Evolutionary conservation across 2,329 filamentous ascomycete genomes (phyloP).

Genomic region (Talaromyces albobiverticillius): DNA sequence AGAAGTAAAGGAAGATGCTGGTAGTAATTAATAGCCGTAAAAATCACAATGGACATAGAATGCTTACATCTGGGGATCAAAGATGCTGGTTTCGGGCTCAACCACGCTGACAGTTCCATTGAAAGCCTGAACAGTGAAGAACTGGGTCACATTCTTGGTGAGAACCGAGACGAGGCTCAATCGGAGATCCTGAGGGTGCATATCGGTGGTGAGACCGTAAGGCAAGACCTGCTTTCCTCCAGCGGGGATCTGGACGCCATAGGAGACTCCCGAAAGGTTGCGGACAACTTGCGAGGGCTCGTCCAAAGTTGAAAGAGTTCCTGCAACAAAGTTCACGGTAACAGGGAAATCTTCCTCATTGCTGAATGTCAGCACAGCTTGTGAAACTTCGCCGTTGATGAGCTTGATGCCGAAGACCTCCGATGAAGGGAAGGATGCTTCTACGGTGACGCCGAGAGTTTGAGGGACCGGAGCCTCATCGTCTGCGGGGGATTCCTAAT

Average conservation of each 20-base stretch:
- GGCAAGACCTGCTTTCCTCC: conserved; percentile 73
- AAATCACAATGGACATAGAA: background rate
- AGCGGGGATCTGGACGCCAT: conserved; percentile 69
- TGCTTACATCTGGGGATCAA: conserved; percentile 91
- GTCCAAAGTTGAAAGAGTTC: conserved; percentile 64
- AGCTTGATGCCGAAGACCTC: conserved; percentile 95
- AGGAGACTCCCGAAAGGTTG: conserved; percentile 78
- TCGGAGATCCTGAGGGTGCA: conserved; percentile 85
- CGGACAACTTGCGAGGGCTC: conserved; percentile 63
- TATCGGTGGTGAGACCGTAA: conserved; percentile 83
- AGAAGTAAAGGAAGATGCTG: conserved; percentile 96
- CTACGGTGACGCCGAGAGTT: conserved; percentile 54
- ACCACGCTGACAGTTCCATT: conserved; percentile 82
- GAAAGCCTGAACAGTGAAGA: conserved; percentile 77
- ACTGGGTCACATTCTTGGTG: conserved; percentile 60
- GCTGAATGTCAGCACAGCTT: conserved; percentile 74
- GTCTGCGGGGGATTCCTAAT: conserved; percentile 61
- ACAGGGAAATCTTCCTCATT: conserved; percentile 80
- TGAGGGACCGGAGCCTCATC: conserved; percentile 62
- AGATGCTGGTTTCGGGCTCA: conserved; percentile 84
- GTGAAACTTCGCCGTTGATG: conserved; percentile 84
- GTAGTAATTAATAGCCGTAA: conserved; percentile 15
- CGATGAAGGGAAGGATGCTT: conserved; percentile 59
- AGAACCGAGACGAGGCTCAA: conserved; percentile 76
- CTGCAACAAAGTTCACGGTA: conserved; percentile 71